These are phyloP conservation scores for Pyrenophora tritici-repentis DNA, from an alignment of 2,329 filamentous ascomycete genomes.

Conservation along the genomic window DNA sequence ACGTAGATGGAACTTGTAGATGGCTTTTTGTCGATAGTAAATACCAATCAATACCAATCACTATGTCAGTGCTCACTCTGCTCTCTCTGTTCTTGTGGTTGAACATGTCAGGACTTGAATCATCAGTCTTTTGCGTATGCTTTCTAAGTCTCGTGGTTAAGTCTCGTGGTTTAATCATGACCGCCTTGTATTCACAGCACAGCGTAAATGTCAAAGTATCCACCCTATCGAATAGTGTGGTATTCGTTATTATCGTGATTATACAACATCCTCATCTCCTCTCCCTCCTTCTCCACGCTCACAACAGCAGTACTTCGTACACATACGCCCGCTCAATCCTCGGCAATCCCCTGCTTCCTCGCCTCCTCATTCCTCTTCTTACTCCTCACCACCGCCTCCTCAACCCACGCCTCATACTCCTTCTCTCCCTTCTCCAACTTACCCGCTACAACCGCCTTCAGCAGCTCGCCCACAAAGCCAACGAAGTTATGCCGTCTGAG, in stretches of 20 bases:
- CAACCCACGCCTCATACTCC: conserved; percentile 74
- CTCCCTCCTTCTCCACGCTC: neutral
- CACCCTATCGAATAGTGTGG: neutral
- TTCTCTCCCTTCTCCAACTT: conserved; percentile 71
- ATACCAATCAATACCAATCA: neutral
- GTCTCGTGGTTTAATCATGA: too few relatives aligned
- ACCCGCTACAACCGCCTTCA: conserved; percentile 79
- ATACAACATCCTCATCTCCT: neutral
- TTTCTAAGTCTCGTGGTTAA: too few relatives aligned
- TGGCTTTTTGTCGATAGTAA: neutral
- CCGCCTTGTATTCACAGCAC: neutral
- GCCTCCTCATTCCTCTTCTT: conserved; percentile 55
- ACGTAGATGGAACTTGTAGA: neutral
- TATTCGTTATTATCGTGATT: conserved; percentile 3
- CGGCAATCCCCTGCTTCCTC: conserved; percentile 43
- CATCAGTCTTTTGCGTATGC: too few relatives aligned
- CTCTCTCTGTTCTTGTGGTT: too few relatives aligned
- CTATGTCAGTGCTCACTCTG: neutral
- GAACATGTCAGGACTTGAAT: too few relatives aligned
- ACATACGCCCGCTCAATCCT: conserved; percentile 18
- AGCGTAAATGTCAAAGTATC: neutral
- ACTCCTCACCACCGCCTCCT: conserved; percentile 66
- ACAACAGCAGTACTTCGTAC: neutral
- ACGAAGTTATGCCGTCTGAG: conserved; percentile 94
- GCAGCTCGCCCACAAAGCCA: conserved; percentile 86